Conservation (phyloP, 2,329 filamentous ascomycete genomes). For the Penicillium expansum region DNA sequence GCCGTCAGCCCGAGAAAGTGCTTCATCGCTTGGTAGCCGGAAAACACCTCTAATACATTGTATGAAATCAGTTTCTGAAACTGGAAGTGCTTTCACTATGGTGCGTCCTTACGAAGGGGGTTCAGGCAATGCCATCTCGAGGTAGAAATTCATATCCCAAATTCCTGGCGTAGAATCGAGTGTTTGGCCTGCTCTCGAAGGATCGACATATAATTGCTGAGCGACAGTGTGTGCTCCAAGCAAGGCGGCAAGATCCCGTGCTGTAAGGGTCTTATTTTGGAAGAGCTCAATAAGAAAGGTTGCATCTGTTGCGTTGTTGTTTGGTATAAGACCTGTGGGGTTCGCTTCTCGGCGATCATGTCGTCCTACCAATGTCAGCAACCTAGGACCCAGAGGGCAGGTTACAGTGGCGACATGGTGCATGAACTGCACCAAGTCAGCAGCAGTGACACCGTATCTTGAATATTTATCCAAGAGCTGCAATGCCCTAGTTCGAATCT, state of each 20-base stretch:
- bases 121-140: background rate
- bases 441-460: background rate
- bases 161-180: background rate
- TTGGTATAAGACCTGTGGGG: background rate
- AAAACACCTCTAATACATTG: background rate
- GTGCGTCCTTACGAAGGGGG: background rate
- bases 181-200: background rate
- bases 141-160: background rate
- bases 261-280: background rate
- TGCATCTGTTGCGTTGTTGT: background rate
- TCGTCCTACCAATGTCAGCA: background rate
- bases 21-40: background rate
- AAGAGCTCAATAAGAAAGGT: background rate
- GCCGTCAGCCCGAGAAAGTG: background rate
- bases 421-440: background rate
- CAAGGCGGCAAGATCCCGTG: background rate
- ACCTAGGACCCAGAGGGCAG: background rate
- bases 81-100: background rate
- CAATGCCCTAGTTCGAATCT: background rate
- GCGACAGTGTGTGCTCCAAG: background rate
- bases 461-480: background rate
- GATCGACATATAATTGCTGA: background rate
- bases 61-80: background rate
- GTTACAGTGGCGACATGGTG: background rate
- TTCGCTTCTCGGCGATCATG: background rate